phyloP scores from a whole-genome alignment of 164 flowering plant species.

The Macadamia integrifolia region DNA sequence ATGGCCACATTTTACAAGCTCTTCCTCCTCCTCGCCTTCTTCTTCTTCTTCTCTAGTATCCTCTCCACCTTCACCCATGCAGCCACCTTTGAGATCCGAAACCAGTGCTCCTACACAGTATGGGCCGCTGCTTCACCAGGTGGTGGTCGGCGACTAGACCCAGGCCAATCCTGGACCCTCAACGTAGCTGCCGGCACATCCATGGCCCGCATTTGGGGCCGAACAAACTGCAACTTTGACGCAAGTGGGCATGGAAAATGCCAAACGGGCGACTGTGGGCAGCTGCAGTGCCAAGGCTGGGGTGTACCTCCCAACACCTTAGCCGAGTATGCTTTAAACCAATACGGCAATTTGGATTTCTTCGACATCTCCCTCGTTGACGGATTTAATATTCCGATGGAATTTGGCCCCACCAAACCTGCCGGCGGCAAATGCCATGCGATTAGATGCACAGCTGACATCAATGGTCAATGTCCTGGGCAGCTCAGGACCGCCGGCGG shows the following conservation, averaged over 20 bases:
- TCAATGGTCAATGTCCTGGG: background rate
- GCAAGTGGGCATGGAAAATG: slow-evolving; percentile 18
- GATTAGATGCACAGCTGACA: background rate
- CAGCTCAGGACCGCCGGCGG: background rate
- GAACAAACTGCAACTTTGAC: slow-evolving; percentile 2
- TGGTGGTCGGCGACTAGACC: slow-evolving; percentile 19
- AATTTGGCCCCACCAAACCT: background rate
- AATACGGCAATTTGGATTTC: background rate
- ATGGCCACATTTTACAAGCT: no score
- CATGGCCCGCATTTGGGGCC: slow-evolving; percentile 21
- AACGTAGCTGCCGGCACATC: slow-evolving; percentile 10
- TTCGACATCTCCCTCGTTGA: background rate
- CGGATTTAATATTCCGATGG: background rate
- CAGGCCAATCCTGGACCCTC: slow-evolving; percentile 11
- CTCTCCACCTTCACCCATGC: background rate
- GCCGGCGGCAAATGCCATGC: background rate
- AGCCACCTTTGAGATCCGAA: background rate
- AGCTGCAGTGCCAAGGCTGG: slow-evolving; percentile 9
- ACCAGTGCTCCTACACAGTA: slow-evolving; percentile 27
- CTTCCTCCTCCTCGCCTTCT: no score
- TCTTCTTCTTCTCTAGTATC: background rate
- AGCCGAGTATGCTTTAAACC: slow-evolving; percentile 22
- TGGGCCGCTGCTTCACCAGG: slow-evolving; percentile 27
- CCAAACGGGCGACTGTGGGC: slow-evolving; percentile 24
- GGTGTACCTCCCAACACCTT: slow-evolving; percentile 20